Percentiles rank a stretch among this genome's conserved stretches.
phyloP scores from a whole-genome alignment of 768 basidiomycete genomes.

The Leucosporidium yakuticum region DNA sequence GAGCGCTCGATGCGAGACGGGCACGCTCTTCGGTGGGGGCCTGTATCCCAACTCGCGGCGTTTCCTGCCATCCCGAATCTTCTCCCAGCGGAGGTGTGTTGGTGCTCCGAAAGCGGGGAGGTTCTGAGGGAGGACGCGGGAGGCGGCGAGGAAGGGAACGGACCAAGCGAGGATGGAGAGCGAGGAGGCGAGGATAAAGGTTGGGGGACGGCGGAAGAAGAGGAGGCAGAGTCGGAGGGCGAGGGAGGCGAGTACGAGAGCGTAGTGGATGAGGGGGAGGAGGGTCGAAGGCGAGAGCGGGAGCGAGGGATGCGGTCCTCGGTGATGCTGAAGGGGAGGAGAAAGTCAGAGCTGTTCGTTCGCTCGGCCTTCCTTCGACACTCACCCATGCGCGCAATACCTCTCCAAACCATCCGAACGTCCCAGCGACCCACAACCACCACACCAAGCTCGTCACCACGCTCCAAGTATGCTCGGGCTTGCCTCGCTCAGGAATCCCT shows the following conservation, averaged over 20 bases:
- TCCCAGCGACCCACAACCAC: conserved; percentile 33
- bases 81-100: conserved; percentile 44
- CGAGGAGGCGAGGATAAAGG: conserved; percentile 29
- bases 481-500: neutral
- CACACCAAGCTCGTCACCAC: conserved; percentile 15
- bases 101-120: conserved; percentile 33
- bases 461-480: conserved; percentile 22
- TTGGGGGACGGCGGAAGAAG: conserved; percentile 14
- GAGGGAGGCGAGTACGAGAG: conserved; percentile 30
- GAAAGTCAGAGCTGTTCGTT: neutral
- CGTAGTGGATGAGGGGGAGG: conserved; percentile 33
- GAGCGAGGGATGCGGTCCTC: conserved; percentile 25
- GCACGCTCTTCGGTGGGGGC: conserved; percentile 32
- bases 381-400: conserved; percentile 30
- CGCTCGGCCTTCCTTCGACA: neutral
- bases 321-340: conserved; percentile 5
- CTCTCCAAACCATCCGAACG: conserved; percentile 32
- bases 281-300: conserved; percentile 32
- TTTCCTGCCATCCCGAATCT: conserved; percentile 54
- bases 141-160: conserved; percentile 35
- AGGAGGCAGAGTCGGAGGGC: conserved; percentile 22
- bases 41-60: conserved; percentile 54
- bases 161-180: conserved; percentile 34
- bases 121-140: conserved; percentile 35
- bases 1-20: conserved; percentile 27